Conservation (phyloP, 1,284 basidiomycete genomes). For the Tilletiopsis washingtonensis region DNA sequence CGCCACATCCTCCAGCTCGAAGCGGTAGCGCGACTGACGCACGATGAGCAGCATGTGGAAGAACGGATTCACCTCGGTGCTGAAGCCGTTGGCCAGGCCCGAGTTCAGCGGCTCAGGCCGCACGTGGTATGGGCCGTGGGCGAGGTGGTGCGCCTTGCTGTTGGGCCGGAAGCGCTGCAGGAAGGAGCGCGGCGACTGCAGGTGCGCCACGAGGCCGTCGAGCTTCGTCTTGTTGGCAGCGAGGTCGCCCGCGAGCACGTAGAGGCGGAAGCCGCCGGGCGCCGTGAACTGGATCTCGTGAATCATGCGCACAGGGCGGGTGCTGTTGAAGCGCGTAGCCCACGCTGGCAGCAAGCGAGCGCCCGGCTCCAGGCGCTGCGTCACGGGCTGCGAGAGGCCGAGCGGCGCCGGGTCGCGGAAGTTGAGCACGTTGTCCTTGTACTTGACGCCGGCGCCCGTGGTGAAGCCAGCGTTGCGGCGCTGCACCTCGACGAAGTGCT, state of each 20-base stretch:
- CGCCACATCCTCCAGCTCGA: slow-evolving; percentile 40
- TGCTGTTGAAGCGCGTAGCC: slow-evolving; percentile 62
- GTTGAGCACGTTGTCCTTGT: slow-evolving; percentile 39
- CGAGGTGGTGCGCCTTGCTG: slow-evolving; percentile 14
- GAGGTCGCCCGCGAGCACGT: slow-evolving; percentile 61
- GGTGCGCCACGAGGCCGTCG: slow-evolving; percentile 18
- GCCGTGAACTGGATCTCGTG: slow-evolving; percentile 61
- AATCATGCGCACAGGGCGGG: slow-evolving; percentile 60
- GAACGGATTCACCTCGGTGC: slow-evolving; percentile 41
- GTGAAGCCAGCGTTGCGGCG: slow-evolving; percentile 39
- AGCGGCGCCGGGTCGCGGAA: slow-evolving; percentile 25
- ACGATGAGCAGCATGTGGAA: slow-evolving; percentile 44
- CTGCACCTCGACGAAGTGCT: slow-evolving; percentile 40
- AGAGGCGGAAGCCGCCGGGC: slow-evolving; percentile 59
- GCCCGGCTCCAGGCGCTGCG: slow-evolving; percentile 23
- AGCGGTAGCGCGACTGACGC: slow-evolving; percentile 31
- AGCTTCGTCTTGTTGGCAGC: slow-evolving; percentile 24
- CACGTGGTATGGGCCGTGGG: slow-evolving; percentile 21
- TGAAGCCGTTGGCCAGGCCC: slow-evolving; percentile 28
- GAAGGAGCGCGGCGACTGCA: slow-evolving; percentile 25
- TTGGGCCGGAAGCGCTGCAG: slow-evolving; percentile 30
- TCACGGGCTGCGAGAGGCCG: slow-evolving; percentile 19
- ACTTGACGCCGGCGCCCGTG: slow-evolving; percentile 36
- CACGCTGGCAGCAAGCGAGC: slow-evolving; percentile 30
- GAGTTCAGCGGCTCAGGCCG: slow-evolving; percentile 25